Evolutionary conservation across 805 yeast genomes (phyloP), one percentile per base, ranked within the genome.

Genomic region (Jamesozyma gamospora): DNA sequence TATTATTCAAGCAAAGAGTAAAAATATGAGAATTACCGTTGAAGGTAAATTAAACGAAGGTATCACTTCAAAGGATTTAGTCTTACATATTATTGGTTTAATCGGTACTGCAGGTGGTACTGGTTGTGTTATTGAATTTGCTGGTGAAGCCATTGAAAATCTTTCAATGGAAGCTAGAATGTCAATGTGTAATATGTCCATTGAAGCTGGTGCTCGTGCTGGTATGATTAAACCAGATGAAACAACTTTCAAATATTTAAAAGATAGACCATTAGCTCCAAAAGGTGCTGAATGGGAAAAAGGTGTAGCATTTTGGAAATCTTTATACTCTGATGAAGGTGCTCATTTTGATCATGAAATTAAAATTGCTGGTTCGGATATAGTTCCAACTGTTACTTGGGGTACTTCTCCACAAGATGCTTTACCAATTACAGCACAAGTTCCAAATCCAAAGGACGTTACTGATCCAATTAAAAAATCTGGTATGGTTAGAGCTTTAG

Each of bases 81-180:
- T 92, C 50, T 72, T 92, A 44, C 97, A 92, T 62, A 92, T 92
- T 33, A 92, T 92, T 57, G 96, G 96, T 52, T 78, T 79, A 38
- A 92, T 92, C 58, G 98, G 98, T 67, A 92, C 98, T 49, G 98
- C 98, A 45, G 98, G 98, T 66, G 98, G 98, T 68, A 92, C 97
- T 43, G 98, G 98, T 39, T 71, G 78, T 55, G 98, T 92, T 42
- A 84, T 92, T 61, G 98, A 92, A 68, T 92, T 90, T 66, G 92
- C 94, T 36, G 98, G 98, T 63, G 76, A 80, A 51, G 96, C 97
- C 41, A 88, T 92, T 53, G 85, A 82, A 64, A 76, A 73, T 47
- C 72, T 92, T 46, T 76, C 94, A 26, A 86, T 92, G 87, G 98
- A 92, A 67, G 96, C 97, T 10, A 77, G 98, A 67, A 92, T 92